Evolutionary conservation across 768 basidiomycete genomes (phyloP).

Genomic region (Dictyophora rubrovolvata): DNA sequence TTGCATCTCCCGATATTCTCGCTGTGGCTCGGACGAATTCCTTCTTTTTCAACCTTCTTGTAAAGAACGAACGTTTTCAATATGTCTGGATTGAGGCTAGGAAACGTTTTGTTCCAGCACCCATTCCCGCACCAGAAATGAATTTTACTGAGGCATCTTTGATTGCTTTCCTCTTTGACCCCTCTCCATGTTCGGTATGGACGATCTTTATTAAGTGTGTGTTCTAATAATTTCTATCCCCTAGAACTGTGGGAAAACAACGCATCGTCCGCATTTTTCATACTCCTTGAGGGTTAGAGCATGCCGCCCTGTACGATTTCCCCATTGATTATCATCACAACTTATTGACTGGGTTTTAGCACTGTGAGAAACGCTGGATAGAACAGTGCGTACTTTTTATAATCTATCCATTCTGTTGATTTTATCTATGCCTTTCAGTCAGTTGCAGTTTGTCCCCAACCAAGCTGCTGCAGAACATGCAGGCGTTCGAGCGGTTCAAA

Average conservation of each 20-base stretch:
- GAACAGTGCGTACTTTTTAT: not conserved
- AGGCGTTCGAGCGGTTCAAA: too few species aligned
- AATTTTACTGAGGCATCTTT: slow-evolving; percentile 47
- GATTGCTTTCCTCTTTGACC: slow-evolving; percentile 55
- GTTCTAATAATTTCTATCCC: not conserved
- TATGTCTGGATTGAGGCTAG: slow-evolving; percentile 56
- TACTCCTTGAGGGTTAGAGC: not conserved
- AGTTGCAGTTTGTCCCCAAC: too few species aligned
- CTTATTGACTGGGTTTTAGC: not conserved
- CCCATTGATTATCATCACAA: not conserved
- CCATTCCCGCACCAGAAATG: slow-evolving; percentile 33
- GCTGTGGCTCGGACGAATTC: slow-evolving; percentile 51
- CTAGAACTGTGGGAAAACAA: not conserved
- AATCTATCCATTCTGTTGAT: too few species aligned
- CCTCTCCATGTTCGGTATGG: slow-evolving; percentile 45
- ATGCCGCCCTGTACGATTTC: not conserved
- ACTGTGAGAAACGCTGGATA: not conserved
- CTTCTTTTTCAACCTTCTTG: slow-evolving; percentile 39
- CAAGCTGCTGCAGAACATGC: too few species aligned
- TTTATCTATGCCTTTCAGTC: too few species aligned
- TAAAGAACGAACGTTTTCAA: slow-evolving; percentile 29
- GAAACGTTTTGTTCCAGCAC: slow-evolving; percentile 20
- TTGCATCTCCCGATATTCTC: slow-evolving; percentile 46
- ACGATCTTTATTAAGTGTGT: not conserved
- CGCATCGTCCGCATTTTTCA: not conserved